Evolutionary conservation across 2,329 filamentous ascomycete species (phyloP).

Genomic region (Alternaria consortialis): DNA sequence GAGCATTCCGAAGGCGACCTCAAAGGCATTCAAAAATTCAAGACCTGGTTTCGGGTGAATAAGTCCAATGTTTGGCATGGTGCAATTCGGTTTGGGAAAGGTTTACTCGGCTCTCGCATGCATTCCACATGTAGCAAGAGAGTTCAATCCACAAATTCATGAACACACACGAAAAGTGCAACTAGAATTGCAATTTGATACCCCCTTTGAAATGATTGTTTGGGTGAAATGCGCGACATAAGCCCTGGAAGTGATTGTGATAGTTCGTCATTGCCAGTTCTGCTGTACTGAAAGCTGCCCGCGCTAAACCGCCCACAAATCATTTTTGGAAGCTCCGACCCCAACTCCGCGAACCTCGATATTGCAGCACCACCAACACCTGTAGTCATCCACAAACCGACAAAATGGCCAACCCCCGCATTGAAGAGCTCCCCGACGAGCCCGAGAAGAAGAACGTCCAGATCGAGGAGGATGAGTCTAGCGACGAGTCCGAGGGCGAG

Average conservation of each 20-base stretch:
- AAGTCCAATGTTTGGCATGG: conserved; percentile 51
- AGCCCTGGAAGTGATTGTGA: neutral
- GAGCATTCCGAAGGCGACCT: conserved; percentile 49
- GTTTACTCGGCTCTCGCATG: conserved; percentile 52
- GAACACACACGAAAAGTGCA: conserved; percentile 44
- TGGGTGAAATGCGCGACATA: conserved; percentile 5
- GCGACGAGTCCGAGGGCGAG: conserved; percentile 80
- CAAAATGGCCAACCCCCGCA: conserved; percentile 95
- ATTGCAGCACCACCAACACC: conserved; percentile 25
- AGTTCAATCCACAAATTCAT: conserved; percentile 52
- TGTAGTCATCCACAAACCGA: conserved; percentile 44
- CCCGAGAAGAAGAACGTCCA: conserved; percentile 79
- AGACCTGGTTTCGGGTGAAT: conserved; percentile 48
- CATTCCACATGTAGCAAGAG: conserved; percentile 51
- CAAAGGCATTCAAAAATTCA: conserved; percentile 52
- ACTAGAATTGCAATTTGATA: conserved; percentile 49
- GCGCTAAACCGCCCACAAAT: conserved; percentile 45
- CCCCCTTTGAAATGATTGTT: conserved; percentile 30
- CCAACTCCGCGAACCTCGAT: conserved; percentile 21
- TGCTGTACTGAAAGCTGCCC: conserved; percentile 17
- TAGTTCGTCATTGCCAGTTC: conserved; percentile 18
- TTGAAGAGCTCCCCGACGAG: conserved; percentile 96
- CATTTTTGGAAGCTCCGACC: conserved; percentile 29
- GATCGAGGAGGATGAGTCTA: conserved; percentile 76
- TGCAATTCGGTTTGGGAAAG: conserved; percentile 52